Evolutionary conservation across 164 flowering plant species (phyloP).

Genomic region (Warburgia ugandensis): DNA sequence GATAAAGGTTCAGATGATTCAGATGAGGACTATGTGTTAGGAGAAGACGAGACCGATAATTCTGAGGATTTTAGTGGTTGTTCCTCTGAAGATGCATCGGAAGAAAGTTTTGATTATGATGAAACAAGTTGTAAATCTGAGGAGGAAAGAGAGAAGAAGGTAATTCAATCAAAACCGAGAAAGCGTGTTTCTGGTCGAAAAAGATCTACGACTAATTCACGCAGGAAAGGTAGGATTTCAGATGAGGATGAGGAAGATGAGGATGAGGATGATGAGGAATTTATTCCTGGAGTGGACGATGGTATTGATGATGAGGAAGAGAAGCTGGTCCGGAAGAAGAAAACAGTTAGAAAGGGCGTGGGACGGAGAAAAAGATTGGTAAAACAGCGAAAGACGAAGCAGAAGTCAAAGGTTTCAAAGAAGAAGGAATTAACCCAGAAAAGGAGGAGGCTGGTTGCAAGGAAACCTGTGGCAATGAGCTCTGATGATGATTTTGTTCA

Average conservation of each 20-base stretch:
- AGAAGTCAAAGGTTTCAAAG: conserved; percentile 25
- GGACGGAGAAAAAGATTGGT: conserved; percentile 19
- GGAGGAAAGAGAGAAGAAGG: conserved; percentile 22
- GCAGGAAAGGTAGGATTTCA: too few species aligned
- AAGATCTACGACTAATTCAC: background rate
- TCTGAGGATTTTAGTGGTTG: conserved; percentile 33
- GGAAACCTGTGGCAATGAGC: conserved; percentile 26
- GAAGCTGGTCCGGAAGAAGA: background rate
- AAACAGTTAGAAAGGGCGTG: conserved; percentile 2
- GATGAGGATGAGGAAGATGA: conserved; percentile 29
- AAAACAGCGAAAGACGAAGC: conserved; percentile 26
- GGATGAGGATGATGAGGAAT: conserved; percentile 59
- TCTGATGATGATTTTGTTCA: conserved; percentile 25
- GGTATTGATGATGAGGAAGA: conserved; percentile 58
- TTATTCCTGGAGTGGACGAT: conserved; percentile 49
- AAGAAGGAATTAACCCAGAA: conserved; percentile 6
- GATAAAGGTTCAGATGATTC: conserved; percentile 63
- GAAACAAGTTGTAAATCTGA: conserved; percentile 8
- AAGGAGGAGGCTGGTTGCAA: conserved; percentile 12
- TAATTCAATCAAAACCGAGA: conserved; percentile 16
- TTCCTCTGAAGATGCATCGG: conserved; percentile 35
- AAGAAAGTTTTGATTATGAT: conserved; percentile 28
- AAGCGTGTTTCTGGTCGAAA: conserved; percentile 11
- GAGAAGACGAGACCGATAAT: conserved; percentile 35
- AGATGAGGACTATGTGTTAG: conserved; percentile 77